Base-by-base conservation (phyloP, 108 stramenopile genomes). In the Bacterosira constricta region DNA sequence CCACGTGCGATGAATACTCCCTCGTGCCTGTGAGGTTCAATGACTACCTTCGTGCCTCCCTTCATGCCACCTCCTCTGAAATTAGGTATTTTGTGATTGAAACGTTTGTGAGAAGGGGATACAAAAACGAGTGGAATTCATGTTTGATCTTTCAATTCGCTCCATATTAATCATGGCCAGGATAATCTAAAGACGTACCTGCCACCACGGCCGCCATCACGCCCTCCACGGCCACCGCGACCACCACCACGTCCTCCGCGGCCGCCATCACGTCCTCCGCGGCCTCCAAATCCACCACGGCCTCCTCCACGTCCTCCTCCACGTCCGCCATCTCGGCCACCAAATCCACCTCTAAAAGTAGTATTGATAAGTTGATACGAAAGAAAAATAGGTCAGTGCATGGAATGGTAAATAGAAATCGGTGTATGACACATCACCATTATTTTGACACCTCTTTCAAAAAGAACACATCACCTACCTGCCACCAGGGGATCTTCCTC, bases 1-100 rank as follows among this genome's bases (percentile, higher is more conserved):
- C 97, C 96, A 50, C 97, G 89, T 15, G 99, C 98, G 52, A 98
- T 93, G 83, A 98, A 99, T 39, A 99, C 94, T 53, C 99, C 99
- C 71, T 96, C 92, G 82, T 99, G 99, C 42, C 98, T 86, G 77
- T 97, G 97, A 20, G 97, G 96, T 67, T 97, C 94, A 47, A 98
- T 89, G 26, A 98, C 76, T 12, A 97, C 97, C 81, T 99, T 99
- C 69, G 96, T 77, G 5, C 99, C 99, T 7, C 95, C 95, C 83
- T 90, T 90, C 90, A 90, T 91, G 12, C 93, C 89, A 3, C 96
- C 90, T 31, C 93, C 69, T 38, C 90, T 37, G n/a, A n/a, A n/a
- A n/a, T n/a, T n/a, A n/a, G n/a, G n/a, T n/a, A n/a, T n/a, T n/a
- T n/a, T n/a, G n/a, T n/a, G n/a, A n/a, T n/a, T n/a, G n/a, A n/a